Evolutionary conservation across 768 basidiomycete genomes (phyloP).

Genomic region (Mrakia gelida): DNA sequence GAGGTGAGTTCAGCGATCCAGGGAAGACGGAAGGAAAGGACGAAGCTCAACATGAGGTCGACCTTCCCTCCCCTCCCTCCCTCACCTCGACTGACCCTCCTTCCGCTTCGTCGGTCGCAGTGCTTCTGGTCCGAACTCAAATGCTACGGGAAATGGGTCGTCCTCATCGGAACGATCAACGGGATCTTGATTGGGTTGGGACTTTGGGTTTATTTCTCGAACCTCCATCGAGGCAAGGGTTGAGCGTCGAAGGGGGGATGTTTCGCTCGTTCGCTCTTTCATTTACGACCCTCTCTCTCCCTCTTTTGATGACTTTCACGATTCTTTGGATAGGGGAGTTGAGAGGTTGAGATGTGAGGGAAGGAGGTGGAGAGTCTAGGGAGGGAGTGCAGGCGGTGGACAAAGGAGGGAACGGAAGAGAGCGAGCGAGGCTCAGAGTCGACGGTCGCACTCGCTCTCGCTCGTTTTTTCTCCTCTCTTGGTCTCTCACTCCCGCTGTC

Average conservation of each 20-base stretch:
- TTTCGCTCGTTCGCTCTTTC: not conserved
- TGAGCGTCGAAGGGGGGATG: too few species aligned
- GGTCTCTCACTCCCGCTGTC: too few species aligned
- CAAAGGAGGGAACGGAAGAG: too few species aligned
- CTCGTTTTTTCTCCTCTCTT: too few species aligned
- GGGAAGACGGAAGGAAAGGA: not conserved
- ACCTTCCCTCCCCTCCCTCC: not conserved
- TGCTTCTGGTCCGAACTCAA: not conserved
- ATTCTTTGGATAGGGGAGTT: too few species aligned
- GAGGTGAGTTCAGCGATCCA: not conserved
- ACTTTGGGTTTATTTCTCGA: slow-evolving; percentile 1
- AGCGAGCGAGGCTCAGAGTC: too few species aligned
- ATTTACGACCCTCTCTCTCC: not conserved
- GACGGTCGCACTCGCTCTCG: too few species aligned
- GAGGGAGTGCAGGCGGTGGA: too few species aligned
- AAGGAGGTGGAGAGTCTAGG: too few species aligned
- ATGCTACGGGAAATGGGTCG: not conserved
- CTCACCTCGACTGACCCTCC: not conserved
- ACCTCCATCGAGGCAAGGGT: not conserved
- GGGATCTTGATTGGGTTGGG: not conserved
- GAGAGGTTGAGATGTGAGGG: too few species aligned
- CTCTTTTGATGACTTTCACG: not conserved
- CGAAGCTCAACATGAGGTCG: not conserved
- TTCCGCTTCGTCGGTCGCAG: not conserved
- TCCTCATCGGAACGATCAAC: not conserved